Conservation (phyloP, 2,329 filamentous ascomycete species). For the Mycosphaerella sp. region DNA sequence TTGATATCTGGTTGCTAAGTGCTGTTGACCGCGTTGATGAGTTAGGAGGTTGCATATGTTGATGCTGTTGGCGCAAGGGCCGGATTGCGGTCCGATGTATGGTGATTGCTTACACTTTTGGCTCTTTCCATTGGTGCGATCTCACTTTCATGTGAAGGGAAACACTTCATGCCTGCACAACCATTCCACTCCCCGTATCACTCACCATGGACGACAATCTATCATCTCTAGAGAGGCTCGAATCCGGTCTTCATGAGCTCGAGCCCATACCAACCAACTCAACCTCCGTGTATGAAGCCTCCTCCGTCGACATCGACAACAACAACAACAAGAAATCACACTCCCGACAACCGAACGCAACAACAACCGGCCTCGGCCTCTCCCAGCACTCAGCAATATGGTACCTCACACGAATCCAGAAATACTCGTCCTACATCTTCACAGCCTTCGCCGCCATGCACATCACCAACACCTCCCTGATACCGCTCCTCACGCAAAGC, state of each 20-base stretch:
- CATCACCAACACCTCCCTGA: conserved; percentile 72
- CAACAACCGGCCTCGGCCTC: conserved; percentile 47
- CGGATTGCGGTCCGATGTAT: neutral
- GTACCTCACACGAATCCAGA: conserved; percentile 72
- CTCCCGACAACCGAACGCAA: conserved; percentile 32
- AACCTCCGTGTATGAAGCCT: conserved; percentile 14
- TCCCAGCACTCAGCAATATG: conserved; percentile 67
- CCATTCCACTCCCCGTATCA: neutral
- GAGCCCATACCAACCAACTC: conserved; percentile 73
- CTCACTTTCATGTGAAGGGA: conserved; percentile 12
- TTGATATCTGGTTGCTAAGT: too few species aligned
- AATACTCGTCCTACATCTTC: conserved; percentile 83
- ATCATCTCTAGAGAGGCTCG: conserved; percentile 23
- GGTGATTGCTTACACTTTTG: conserved; percentile 4
- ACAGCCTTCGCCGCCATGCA: conserved; percentile 70
- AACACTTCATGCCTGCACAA: neutral
- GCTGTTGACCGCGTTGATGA: too few species aligned
- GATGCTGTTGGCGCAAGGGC: neutral
- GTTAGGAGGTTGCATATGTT: neutral
- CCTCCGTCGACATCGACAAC: neutral
- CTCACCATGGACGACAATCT: conserved; percentile 28
- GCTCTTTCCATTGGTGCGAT: neutral
- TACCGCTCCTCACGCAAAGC: conserved; percentile 68
- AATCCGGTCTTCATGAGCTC: conserved; percentile 57
- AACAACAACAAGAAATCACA: conserved; percentile 13